Evolutionary conservation across 2,329 filamentous ascomycete genomes (phyloP), one percentile per base, ranked within the genome.

Genomic region (Fusarium illudens): DNA sequence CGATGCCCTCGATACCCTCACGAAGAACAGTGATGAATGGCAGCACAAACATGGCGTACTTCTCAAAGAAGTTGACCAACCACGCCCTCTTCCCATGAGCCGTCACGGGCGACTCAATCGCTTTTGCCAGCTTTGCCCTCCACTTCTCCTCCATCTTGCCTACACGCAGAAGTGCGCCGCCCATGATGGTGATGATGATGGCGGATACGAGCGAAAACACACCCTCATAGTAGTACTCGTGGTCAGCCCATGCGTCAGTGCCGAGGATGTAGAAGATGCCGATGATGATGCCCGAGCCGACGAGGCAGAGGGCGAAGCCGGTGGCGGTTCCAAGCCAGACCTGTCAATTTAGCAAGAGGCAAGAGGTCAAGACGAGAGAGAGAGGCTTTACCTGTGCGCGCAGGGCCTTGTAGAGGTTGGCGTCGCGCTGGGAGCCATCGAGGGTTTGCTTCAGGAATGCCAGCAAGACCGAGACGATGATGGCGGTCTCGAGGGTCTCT

Each of bases 61-160:
- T 94, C 78, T 95, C 90, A 39, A 85, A 81, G 80, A 88, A 91
- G 61, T 82, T 80, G 77, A 91, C 90, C 62, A 94, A 34, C 75
- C 81, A 81, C 7, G 75, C 75, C 4, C 75, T 76, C 13, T 79
- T 76, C 27, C 80, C 80, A 8, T 85, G 82, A 15, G 84, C 82
- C 17, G 76, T 76, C 57, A 82, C 69, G 15, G 84, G 81, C 1
- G 74, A 75, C 65, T 92, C 88, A 37, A 96, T 80, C 1, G 92
- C 88, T 72, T 87, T 87, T 17, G 90, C 87, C 32, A 97, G 86
- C 85, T 96, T 96, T 69, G 90, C 83, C 19, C 89, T 87, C 94
- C 94, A 97, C 79, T 96, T 96, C 65, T 92, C 90, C 77, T 94
- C 91, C 78, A 96, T 86, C 79, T 94, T 96, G 64, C 89, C 91